phyloP scores from a whole-genome alignment of 2,329 filamentous ascomycete species.

The Penicillium concentricum region DNA sequence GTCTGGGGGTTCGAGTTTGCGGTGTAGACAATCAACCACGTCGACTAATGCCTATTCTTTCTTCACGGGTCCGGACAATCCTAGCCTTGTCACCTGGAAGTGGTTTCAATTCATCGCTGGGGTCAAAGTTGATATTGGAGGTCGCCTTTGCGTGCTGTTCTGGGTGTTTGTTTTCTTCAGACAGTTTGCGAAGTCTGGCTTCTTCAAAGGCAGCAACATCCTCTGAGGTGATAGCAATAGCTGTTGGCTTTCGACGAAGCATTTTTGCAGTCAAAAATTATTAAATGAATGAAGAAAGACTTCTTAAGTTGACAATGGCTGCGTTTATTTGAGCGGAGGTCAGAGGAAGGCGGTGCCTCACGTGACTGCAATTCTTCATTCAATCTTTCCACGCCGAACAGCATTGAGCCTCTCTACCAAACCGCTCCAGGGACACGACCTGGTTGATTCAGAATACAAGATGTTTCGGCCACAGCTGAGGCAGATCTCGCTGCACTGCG shows the following conservation, averaged over 20 bases:
- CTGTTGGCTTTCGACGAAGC: slow-evolving; percentile 53
- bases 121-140: slow-evolving; percentile 38
- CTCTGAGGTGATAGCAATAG: slow-evolving; percentile 51
- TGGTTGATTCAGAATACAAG: slow-evolving; percentile 5
- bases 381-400: slow-evolving; percentile 5
- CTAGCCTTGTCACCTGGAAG: slow-evolving; percentile 50
- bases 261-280: slow-evolving; percentile 28
- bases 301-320: not conserved
- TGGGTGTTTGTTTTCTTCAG: slow-evolving; percentile 27
- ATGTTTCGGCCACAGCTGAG: slow-evolving; percentile 32
- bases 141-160: slow-evolving; percentile 20
- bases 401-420: not conserved
- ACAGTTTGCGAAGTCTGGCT: slow-evolving; percentile 32
- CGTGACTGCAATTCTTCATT: slow-evolving; percentile 12
- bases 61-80: slow-evolving; percentile 48
- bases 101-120: slow-evolving; percentile 52
- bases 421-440: slow-evolving; percentile 1
- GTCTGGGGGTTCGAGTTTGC: not conserved
- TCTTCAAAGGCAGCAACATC: slow-evolving; percentile 51
- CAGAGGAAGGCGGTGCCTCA: slow-evolving; percentile 5
- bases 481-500: slow-evolving; percentile 16
- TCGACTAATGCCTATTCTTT: slow-evolving; percentile 43
- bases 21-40: slow-evolving; percentile 18
- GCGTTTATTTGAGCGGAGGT: not conserved
- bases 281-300: not conserved